A percentile compares a stretch with the other conserved stretches of the same genome.
phyloP scores from a whole-genome alignment of 2,329 filamentous ascomycete species.

The Aspergillus fumigatiaffinis region DNA sequence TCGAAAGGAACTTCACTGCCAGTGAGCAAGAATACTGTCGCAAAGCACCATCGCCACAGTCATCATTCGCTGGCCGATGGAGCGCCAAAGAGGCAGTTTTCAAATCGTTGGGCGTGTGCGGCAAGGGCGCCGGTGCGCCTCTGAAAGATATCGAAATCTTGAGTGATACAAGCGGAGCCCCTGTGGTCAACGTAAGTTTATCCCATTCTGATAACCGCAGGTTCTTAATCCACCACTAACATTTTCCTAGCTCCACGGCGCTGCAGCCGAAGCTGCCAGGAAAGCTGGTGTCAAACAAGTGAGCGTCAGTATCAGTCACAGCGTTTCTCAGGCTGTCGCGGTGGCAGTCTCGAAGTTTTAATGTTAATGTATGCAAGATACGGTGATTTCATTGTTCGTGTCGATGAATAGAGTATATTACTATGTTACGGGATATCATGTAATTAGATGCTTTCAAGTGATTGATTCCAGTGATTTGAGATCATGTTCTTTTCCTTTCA shows the following conservation, averaged over 20 bases:
- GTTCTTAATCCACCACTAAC: slow-evolving; percentile 24
- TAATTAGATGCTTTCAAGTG: not conserved
- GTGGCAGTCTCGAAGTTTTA: slow-evolving; percentile 81
- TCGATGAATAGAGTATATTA: slow-evolving; percentile 2
- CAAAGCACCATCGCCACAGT: slow-evolving; percentile 72
- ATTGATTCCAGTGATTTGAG: not conserved
- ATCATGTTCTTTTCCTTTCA: not conserved
- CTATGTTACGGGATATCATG: not conserved
- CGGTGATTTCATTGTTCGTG: slow-evolving; percentile 1
- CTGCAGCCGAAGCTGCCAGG: slow-evolving; percentile 77
- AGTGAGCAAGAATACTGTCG: slow-evolving; percentile 83
- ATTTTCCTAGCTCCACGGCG: slow-evolving; percentile 69
- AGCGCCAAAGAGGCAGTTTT: slow-evolving; percentile 98
- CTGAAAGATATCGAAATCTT: slow-evolving; percentile 93
- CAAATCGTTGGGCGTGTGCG: slow-evolving; percentile 85
- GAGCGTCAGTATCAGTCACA: slow-evolving; percentile 93
- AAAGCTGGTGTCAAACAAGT: slow-evolving; percentile 83
- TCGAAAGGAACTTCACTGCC: slow-evolving; percentile 89
- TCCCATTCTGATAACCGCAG: slow-evolving; percentile 7
- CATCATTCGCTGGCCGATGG: slow-evolving; percentile 93
- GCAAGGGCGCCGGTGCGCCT: slow-evolving; percentile 82
- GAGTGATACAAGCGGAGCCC: slow-evolving; percentile 75
- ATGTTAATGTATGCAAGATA: slow-evolving; percentile 32
- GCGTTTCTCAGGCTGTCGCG: slow-evolving; percentile 87
- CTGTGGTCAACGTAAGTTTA: slow-evolving; percentile 73